A percentile compares a stretch with the other conserved stretches of the same genome.
Evolutionary conservation across 768 basidiomycete genomes (phyloP).

Genomic region (Multifurca ochricompacta): DNA sequence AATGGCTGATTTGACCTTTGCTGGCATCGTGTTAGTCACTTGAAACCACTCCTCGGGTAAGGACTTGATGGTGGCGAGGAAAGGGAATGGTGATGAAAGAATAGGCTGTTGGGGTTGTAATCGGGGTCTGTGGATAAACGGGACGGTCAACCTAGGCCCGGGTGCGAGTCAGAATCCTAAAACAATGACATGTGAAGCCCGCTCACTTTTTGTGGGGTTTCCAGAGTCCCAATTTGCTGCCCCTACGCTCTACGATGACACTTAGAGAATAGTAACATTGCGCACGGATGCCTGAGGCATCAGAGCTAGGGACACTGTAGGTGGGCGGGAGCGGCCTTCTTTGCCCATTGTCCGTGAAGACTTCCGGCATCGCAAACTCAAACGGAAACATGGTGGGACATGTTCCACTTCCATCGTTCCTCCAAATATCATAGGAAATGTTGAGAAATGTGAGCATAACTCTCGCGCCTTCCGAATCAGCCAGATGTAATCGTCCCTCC

Average conservation of each 20-base stretch:
- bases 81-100: conserved; percentile 34
- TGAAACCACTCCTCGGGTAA: conserved; percentile 63
- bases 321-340: conserved; percentile 35
- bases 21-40: conserved; percentile 37
- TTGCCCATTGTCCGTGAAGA: conserved; percentile 2
- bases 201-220: conserved; percentile 40
- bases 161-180: background rate
- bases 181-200: background rate
- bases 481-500: conserved; percentile 21
- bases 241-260: conserved; percentile 33
- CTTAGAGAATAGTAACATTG: conserved; percentile 41
- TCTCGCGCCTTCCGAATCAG: conserved; percentile 13
- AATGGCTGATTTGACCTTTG: conserved; percentile 29
- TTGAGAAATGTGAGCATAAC: conserved; percentile 12
- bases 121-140: conserved; percentile 46
- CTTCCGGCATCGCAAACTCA: conserved; percentile 22
- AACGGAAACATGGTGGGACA: conserved; percentile 38
- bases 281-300: conserved; percentile 26
- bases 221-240: conserved; percentile 36
- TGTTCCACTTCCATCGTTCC: background rate
- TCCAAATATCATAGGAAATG: conserved; percentile 17
- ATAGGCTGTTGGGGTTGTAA: conserved; percentile 51
- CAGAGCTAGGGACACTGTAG: conserved; percentile 35
- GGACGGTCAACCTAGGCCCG: conserved; percentile 35
- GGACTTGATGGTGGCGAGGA: conserved; percentile 51